Conservation (phyloP, 2,329 filamentous ascomycete genomes). For the Lomentospora prolificans region DNA sequence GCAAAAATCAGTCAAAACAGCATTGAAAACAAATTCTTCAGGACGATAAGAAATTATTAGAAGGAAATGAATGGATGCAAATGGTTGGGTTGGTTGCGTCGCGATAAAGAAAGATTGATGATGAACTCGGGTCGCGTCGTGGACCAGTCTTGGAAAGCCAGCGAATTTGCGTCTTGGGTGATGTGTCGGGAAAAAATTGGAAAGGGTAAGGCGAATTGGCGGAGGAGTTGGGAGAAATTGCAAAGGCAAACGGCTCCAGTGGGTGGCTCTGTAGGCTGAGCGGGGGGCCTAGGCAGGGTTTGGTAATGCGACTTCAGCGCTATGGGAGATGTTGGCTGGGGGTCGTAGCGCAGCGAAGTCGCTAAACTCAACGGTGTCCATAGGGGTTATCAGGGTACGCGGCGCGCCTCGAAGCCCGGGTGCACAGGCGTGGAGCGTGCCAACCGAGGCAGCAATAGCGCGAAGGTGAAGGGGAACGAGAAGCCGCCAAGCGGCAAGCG, state of each 20-base stretch:
- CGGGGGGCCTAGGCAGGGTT: neutral
- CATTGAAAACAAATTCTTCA: neutral
- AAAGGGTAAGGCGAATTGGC: neutral
- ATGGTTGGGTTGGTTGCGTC: constrained; percentile 2
- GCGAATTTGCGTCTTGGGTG: constrained; percentile 2
- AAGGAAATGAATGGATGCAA: constrained; percentile 2
- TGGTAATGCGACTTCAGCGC: neutral
- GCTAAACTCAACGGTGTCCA: neutral
- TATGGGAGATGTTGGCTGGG: neutral
- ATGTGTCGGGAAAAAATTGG: constrained; percentile 6
- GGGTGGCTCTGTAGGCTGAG: neutral
- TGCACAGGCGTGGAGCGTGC: too few species aligned
- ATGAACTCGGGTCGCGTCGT: constrained; percentile 7
- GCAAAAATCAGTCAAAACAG: neutral
- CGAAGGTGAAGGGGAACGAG: neutral
- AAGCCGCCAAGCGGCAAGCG: neutral
- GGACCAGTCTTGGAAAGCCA: constrained; percentile 2
- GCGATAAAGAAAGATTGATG: constrained; percentile 4
- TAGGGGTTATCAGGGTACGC: neutral
- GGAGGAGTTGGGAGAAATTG: neutral
- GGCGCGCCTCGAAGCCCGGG: neutral
- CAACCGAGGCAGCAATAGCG: too few species aligned
- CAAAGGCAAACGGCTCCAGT: neutral
- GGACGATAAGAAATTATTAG: neutral
- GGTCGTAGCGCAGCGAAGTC: neutral